A percentile compares a stretch with the other conserved stretches of the same genome.
Evolutionary conservation across 805 yeast genomes (phyloP).

Genomic region (Lipomyces sp.): DNA sequence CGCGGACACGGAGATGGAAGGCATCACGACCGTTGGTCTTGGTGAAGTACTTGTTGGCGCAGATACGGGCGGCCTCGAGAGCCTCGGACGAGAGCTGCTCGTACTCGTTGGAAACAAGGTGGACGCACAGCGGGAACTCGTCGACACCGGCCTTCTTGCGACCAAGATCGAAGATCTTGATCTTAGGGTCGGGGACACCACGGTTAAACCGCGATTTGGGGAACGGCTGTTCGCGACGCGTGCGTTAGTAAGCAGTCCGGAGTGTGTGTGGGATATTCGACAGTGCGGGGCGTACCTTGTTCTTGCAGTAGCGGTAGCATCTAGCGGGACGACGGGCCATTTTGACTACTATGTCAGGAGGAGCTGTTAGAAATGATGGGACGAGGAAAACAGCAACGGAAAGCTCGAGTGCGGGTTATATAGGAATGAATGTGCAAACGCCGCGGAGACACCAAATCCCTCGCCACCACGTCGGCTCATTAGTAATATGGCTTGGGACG

Average conservation of each 20-base stretch:
- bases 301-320: conserved; percentile 99
- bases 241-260: not conserved
- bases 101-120: conserved; percentile 97
- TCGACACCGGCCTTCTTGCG: conserved; percentile 99
- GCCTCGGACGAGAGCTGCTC: conserved; percentile 99
- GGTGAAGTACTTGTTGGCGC: conserved; percentile 99
- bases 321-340: conserved; percentile 99
- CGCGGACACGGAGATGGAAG: conserved; percentile 99
- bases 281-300: conserved; percentile 51
- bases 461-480: too few species aligned
- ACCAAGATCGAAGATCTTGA: conserved; percentile 98
- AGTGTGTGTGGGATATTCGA: not conserved
- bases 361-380: too few species aligned
- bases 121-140: conserved; percentile 99
- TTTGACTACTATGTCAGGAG: conserved; percentile 41
- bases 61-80: conserved; percentile 99
- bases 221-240: conserved; percentile 77
- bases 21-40: conserved; percentile 97
- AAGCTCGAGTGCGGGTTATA: too few species aligned
- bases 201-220: conserved; percentile 99
- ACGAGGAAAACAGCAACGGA: too few species aligned
- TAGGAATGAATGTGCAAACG: too few species aligned
- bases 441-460: too few species aligned
- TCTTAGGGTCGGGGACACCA: conserved; percentile 99
- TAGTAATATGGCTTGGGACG: too few species aligned